Conservation (phyloP, 1,284 basidiomycete species). For the Ustilago hordei region DNA sequence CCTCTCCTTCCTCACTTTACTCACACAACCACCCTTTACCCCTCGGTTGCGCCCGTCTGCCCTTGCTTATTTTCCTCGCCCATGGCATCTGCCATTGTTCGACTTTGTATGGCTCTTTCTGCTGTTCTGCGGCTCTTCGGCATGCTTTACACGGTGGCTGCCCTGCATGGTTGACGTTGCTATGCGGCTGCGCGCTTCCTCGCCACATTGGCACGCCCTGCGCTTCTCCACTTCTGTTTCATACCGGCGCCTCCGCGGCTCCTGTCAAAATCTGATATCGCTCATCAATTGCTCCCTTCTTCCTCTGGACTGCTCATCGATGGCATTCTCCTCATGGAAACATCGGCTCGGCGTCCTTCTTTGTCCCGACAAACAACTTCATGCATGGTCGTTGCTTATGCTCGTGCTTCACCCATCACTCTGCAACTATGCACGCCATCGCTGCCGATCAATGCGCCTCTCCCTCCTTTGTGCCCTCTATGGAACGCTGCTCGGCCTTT, state of each 20-base stretch:
- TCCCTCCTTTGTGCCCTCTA: conserved; percentile 16
- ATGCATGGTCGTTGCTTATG: conserved; percentile 28
- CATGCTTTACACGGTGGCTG: background rate
- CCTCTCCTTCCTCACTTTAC: background rate
- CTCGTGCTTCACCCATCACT: conserved; percentile 13
- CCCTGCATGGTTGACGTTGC: background rate
- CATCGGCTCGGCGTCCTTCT: conserved; percentile 12
- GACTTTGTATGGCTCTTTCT: background rate
- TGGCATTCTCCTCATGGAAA: conserved; percentile 7
- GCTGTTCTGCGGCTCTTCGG: background rate
- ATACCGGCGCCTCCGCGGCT: conserved; percentile 21
- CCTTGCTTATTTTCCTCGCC: background rate
- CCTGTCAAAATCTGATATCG: conserved; percentile 32
- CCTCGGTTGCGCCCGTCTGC: background rate
- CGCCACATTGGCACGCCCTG: conserved; percentile 31
- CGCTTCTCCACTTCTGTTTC: conserved; percentile 6
- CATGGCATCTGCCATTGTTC: background rate
- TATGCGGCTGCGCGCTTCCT: conserved; percentile 11
- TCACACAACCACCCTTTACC: background rate
- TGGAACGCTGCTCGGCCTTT: conserved; percentile 18
- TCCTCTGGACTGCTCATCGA: background rate
- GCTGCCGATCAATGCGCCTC: conserved; percentile 28
- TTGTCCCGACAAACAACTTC: conserved; percentile 31
- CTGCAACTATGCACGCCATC: conserved; percentile 29
- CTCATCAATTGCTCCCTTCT: conserved; percentile 24